Evolutionary conservation across 352 stramenopile genomes (phyloP).

Genomic region (Globisporangium rhizosaccharum): DNA sequence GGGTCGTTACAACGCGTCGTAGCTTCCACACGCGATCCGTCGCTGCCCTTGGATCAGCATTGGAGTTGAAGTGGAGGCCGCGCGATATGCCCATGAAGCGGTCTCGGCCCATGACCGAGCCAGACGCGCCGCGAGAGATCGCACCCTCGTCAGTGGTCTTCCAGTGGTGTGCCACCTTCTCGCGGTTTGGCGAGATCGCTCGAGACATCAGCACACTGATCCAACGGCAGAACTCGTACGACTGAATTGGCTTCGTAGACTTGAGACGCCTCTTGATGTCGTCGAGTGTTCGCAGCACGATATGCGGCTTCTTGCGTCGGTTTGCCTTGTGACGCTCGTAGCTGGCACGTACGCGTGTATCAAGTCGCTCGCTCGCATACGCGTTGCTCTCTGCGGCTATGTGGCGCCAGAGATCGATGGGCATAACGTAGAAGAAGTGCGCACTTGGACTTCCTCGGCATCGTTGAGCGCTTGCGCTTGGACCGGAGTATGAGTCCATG

Average conservation of each 20-base stretch:
- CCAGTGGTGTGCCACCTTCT: constrained; percentile 16
- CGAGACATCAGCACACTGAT: background rate
- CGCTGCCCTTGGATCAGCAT: background rate
- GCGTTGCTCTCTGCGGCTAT: background rate
- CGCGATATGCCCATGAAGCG: background rate
- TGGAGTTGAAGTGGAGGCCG: background rate
- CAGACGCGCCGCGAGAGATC: constrained; percentile 5
- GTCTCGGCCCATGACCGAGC: background rate
- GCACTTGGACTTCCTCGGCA: background rate
- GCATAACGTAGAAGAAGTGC: background rate
- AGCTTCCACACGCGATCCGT: background rate
- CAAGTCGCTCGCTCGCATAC: background rate
- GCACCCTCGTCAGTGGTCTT: constrained; percentile 2
- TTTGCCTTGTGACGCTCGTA: constrained; percentile 11
- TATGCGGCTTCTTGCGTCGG: background rate
- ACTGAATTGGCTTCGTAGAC: background rate
- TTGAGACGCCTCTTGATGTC: constrained; percentile 12
- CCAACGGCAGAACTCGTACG: background rate
- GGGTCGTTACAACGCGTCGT: background rate
- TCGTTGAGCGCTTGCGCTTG: background rate
- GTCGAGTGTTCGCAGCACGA: background rate
- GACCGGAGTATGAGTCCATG: background rate
- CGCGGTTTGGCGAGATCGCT: constrained; percentile 8
- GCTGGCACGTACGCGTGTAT: background rate
- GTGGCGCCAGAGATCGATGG: background rate